These are phyloP conservation scores for Penicillium daleae DNA, from an alignment of 495 filamentous ascomycete species.

Conservation along the genomic window DNA sequence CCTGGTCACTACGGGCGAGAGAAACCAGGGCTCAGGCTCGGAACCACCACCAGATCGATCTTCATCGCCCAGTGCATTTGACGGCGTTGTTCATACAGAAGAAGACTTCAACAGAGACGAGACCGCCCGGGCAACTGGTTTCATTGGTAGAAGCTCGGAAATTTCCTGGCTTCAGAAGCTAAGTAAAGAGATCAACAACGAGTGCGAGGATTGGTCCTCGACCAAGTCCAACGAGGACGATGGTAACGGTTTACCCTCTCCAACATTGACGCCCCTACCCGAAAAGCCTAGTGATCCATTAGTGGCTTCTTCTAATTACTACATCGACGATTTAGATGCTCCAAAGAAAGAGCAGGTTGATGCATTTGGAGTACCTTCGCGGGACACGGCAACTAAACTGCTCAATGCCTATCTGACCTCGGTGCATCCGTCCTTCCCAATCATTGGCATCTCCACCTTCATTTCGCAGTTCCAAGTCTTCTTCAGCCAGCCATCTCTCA, in stretches of 20 bases:
- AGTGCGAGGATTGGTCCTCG: slow-evolving; percentile 31
- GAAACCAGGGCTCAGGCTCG: slow-evolving; percentile 24
- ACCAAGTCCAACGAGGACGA: slow-evolving; percentile 23
- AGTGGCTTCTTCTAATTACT: slow-evolving; percentile 45
- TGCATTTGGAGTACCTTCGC: slow-evolving; percentile 52
- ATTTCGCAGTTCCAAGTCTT: slow-evolving; percentile 51
- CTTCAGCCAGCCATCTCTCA: slow-evolving; percentile 43
- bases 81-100: slow-evolving; percentile 56
- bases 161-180: slow-evolving; percentile 61
- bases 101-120: slow-evolving; percentile 62
- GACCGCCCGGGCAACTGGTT: slow-evolving; percentile 52
- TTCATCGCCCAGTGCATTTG: slow-evolving; percentile 49
- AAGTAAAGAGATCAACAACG: slow-evolving; percentile 37
- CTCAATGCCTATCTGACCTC: slow-evolving; percentile 61
- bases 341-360: slow-evolving; percentile 50
- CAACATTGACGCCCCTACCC: slow-evolving; percentile 30
- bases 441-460: slow-evolving; percentile 60
- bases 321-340: slow-evolving; percentile 56
- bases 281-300: slow-evolving; percentile 32
- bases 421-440: slow-evolving; percentile 64
- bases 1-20: slow-evolving; percentile 14
- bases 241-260: slow-evolving; percentile 32
- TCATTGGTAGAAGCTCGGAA: slow-evolving; percentile 64
- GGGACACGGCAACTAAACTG: slow-evolving; percentile 55
- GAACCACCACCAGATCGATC: slow-evolving; percentile 29